Evolutionary conservation across 2,329 filamentous ascomycete species (phyloP).

Genomic region (Cercospora zeina): DNA sequence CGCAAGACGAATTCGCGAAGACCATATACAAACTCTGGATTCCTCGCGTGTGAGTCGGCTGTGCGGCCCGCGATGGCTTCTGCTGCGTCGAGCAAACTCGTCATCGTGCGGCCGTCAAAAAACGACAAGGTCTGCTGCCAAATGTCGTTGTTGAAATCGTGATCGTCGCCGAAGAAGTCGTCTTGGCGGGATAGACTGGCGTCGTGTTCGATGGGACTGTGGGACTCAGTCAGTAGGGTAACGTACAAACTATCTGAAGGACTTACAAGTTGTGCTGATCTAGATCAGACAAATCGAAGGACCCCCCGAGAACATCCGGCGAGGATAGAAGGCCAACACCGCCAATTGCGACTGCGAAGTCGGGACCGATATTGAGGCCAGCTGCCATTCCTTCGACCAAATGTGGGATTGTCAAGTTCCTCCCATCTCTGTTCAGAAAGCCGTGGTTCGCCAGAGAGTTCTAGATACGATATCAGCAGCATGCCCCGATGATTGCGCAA

Average conservation of each 20-base stretch:
- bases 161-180: slow-evolving; percentile 41
- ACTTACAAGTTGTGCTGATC: slow-evolving; percentile 37
- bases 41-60: slow-evolving; percentile 30
- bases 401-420: slow-evolving; percentile 33
- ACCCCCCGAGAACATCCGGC: slow-evolving; percentile 23
- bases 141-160: slow-evolving; percentile 40
- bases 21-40: slow-evolving; percentile 42
- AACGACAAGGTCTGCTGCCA: slow-evolving; percentile 37
- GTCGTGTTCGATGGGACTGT: slow-evolving; percentile 40
- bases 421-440: slow-evolving; percentile 34
- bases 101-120: slow-evolving; percentile 33
- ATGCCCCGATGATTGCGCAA: background rate
- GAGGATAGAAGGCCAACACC: slow-evolving; percentile 33
- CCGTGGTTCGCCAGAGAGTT: slow-evolving; percentile 33
- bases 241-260: background rate
- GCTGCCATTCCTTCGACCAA: slow-evolving; percentile 33
- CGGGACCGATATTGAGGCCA: slow-evolving; percentile 35
- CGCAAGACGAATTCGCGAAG: slow-evolving; percentile 1
- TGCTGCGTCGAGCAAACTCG: slow-evolving; percentile 35
- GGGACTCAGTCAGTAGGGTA: background rate
- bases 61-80: slow-evolving; percentile 40
- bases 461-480: background rate
- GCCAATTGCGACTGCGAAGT: slow-evolving; percentile 36
- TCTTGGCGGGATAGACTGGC: slow-evolving; percentile 41
- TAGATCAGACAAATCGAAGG: slow-evolving; percentile 35